Base-by-base conservation (phyloP, 2,329 filamentous ascomycete genomes). In the Chalaropsis ovoidea region DNA sequence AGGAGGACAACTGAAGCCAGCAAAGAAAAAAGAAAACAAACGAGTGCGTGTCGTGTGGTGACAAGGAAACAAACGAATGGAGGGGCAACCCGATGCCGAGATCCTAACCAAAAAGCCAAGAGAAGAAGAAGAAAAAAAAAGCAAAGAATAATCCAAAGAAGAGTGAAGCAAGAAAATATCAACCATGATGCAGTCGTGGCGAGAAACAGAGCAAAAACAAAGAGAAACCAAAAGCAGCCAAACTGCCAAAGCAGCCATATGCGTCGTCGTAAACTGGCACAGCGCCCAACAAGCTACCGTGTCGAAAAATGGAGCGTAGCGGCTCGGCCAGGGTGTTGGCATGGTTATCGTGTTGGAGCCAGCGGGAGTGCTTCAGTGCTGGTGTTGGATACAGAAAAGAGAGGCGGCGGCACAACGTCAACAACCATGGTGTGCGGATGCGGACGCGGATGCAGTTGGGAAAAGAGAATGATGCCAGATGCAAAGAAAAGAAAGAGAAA, bases 81-180 rank as follows among this genome's bases (percentile, higher is more conserved):
- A 54, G 3, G 22, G 7, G 27, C 17, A n/a, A 31, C 27, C n/a
- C 35, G n/a, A 43, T 35, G 42, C 35, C n/a, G 42, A n/a, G 43
- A 49, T 49, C 42, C 42, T 22, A 43, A 58, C 47, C 45, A 56
- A 56, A 58, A 64, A 17, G 35, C 17, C 45, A 41, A 62, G 39
- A 8, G 19, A 17, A 62, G 39, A 8, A 10, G 8, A 61, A 41
- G 58, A 22, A 41, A 54, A 31, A 56, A 54, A 64, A 56, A n/a
- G n/a, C n/a, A n/a, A 64, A 31, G 22, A 35, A 15, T 5, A 39
- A 52, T 49, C 27, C 49, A 54, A 56, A 47, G 24, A 62, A 62
- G n/a, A 62, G 15, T 35, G 43, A 49, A 31, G 22, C 47, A 41
- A 22, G 17, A 39, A 42, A 15, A 54, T 22, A 41, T n/a, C 11